phyloP scores from a whole-genome alignment of 2,329 filamentous ascomycete species.

The Catunica adiposa region DNA sequence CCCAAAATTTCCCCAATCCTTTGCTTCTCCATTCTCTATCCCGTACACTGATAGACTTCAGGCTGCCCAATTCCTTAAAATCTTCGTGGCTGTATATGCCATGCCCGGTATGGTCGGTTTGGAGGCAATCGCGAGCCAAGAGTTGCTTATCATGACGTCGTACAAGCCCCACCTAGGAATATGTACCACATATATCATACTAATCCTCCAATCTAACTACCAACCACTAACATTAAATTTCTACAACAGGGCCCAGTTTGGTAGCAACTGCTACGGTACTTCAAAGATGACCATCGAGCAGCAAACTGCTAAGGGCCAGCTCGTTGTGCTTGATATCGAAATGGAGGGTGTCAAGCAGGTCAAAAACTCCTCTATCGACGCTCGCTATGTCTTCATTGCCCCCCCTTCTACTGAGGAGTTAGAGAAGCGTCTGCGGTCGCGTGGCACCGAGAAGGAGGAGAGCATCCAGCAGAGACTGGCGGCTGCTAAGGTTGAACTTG shows the following conservation, averaged over 20 bases:
- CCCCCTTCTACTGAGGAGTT: slow-evolving; percentile 61
- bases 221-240: neutral
- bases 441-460: slow-evolving; percentile 65
- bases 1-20: no score
- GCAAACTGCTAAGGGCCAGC: slow-evolving; percentile 50
- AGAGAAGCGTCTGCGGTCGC: slow-evolving; percentile 55
- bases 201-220: slow-evolving; percentile 18
- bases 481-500: slow-evolving; percentile 60
- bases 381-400: slow-evolving; percentile 70
- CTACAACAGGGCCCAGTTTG: slow-evolving; percentile 51
- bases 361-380: slow-evolving; percentile 54
- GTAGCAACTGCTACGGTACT: slow-evolving; percentile 76
- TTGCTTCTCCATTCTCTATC: neutral
- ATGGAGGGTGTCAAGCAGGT: slow-evolving; percentile 97
- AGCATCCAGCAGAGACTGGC: slow-evolving; percentile 50
- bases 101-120: neutral
- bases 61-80: no score
- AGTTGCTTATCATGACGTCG: neutral
- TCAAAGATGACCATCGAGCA: slow-evolving; percentile 63
- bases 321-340: slow-evolving; percentile 86
- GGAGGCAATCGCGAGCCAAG: neutral
- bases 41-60: neutral
- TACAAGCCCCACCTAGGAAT: neutral
- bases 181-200: neutral
- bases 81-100: no score